Evolutionary conservation across 495 filamentous ascomycete species (phyloP), one percentile per base, ranked within the genome.

Genomic region (Jackrogersella multiformis): DNA sequence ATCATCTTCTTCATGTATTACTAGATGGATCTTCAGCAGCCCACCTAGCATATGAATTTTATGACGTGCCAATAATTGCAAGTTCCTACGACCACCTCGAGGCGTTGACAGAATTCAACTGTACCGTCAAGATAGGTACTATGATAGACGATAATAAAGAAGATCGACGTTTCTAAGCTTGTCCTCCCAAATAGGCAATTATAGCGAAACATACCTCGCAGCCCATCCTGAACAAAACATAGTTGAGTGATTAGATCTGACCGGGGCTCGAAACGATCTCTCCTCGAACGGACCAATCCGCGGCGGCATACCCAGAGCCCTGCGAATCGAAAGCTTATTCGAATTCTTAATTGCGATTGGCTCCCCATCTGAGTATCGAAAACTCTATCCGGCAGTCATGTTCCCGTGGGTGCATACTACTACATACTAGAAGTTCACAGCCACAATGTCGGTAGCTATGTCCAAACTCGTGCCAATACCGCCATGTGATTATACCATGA

Each of bases 281-380:
- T 55, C 15, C 45, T 10, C 20, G n/a, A n/a, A 6, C 57, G 32
- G 55, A 18, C 60, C 60, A 64, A 61, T 61, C 64, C 26, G 51
- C 51, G 8, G 9, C 24, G 15, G 26, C 24, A 24, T 34, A 58
- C 16, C 35, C 18, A 16, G 58, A 52, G 39, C 52, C 28, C 30
- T 32, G 49, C 41, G 10, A 48, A 39, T 57, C 53, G 20, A 48
- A 41, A 56, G 53, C 38, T 53, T 54, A 59, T 46, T 38, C 32
- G 21, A 61, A 52, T 44, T 8, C 51, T 66, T 0, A 28, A 55
- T 49, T 70, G 68, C 68, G 68, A 70, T 70, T 70, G 68, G 68
- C 53, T 59, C 63, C 32, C 39, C 57, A 66, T 59, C 45, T 8
- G 46, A 20, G 68, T 41, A 57, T 70, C 68, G 54, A 57, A 44